Base-by-base conservation (phyloP, 1,284 basidiomycete genomes). In the Grifola frondosa region DNA sequence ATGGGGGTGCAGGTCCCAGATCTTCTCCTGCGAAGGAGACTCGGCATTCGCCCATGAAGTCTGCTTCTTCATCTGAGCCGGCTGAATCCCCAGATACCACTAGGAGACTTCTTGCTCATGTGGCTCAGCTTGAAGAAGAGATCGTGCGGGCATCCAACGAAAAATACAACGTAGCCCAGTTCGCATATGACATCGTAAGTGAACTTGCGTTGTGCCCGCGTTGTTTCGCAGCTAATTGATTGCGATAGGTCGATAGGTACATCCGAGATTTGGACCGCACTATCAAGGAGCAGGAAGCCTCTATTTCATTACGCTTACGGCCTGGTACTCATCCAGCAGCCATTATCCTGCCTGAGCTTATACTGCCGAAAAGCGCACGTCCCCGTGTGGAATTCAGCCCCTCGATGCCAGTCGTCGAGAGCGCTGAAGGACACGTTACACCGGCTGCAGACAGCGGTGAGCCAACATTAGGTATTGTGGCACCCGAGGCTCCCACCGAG, bases 201-300 rank as follows among this genome's bases (percentile, higher is more conserved):
- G 9, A 15, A 11, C 32, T 23, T 3, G 30, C 16, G 21, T 7
- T 52, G 25, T 44, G n/a, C 25, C 26, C 32, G 29, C 10, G 37
- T 40, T 45, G 29, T 29, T 40, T 25, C 48, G 40, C 17, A 12
- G 32, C 10, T 22, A 13, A 28, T 74, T 23, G 16, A 17, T n/a
- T 19, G 16, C 6, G 41, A 6, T 26, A 72, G 86, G 74, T 87
- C 9, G 82, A 86, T 47, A 71, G 85, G 34, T 83, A 88, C 55
- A 79, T 84, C 19, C 76, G 81, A n/a, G 70, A 85, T 40, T 65
- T 90, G 10, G 83, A 88, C 48, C 80, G 85, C 54, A 80, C 81
- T 20, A 86, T 89, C 47, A 78, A 78, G 48, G 85, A 88, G 51
- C 83, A 87, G 57, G 80, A 87, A 59, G 70, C 74, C 16, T 70